Percentiles rank a stretch among this genome's conserved stretches.
These are phyloP conservation scores for Uromyces viciae-fabae DNA, from an alignment of 1,284 basidiomycete species.

Conservation along the genomic window DNA sequence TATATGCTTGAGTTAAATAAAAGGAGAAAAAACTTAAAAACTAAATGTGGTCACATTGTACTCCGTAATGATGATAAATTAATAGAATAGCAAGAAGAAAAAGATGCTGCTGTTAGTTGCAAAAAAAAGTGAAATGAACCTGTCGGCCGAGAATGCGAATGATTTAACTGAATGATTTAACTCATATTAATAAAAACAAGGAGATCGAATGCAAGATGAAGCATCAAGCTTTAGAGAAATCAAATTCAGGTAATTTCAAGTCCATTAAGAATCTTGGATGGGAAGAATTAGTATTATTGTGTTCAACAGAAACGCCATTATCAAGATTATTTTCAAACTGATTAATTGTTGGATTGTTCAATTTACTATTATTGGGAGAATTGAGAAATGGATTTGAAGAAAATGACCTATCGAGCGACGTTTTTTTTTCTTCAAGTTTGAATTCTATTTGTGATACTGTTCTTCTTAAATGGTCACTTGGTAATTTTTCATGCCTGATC, in stretches of 20 bases:
- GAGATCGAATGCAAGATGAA: neutral
- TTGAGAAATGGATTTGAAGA: neutral
- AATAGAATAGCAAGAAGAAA: neutral
- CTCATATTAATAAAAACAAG: no score
- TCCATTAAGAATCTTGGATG: neutral
- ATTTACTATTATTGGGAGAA: neutral
- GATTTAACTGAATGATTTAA: no score
- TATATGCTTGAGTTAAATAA: neutral
- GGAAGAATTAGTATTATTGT: neutral
- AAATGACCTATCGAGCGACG: neutral
- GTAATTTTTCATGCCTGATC: neutral
- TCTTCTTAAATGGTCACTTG: neutral
- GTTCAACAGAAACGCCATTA: neutral
- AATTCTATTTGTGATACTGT: conserved; percentile 14
- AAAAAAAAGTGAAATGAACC: no score
- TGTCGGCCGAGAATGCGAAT: no score
- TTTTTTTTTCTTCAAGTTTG: neutral
- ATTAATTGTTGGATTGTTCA: neutral
- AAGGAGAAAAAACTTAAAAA: neutral
- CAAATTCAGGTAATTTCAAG: conserved; percentile 22
- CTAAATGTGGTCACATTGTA: neutral
- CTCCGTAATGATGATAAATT: neutral
- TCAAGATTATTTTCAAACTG: neutral
- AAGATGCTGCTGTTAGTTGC: neutral
- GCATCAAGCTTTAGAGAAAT: conserved; percentile 5